phyloP scores from a whole-genome alignment of 345 rosid species.

The Nephelium lappaceum region DNA sequence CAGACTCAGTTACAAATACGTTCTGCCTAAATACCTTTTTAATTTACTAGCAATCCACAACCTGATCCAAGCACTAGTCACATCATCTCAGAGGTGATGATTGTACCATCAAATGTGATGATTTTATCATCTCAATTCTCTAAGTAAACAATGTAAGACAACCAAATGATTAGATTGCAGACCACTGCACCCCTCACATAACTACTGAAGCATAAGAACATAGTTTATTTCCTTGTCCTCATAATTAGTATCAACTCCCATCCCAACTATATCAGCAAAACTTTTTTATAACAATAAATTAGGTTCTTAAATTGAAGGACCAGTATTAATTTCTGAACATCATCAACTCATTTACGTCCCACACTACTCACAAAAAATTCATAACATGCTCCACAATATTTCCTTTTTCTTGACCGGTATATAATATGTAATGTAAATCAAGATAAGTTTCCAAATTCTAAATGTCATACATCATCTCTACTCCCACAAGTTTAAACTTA shows the following conservation, averaged over 20 bases:
- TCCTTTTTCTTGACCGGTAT: background rate
- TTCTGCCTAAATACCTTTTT: background rate
- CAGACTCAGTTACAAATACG: background rate
- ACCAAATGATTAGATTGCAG: background rate
- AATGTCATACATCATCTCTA: background rate
- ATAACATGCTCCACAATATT: background rate
- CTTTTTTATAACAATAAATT: background rate
- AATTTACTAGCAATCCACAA: background rate
- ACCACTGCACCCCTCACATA: background rate
- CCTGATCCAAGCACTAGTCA: background rate
- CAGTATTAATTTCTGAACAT: too few species aligned
- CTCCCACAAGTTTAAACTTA: background rate
- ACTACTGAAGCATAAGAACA: background rate
- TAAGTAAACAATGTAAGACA: too few species aligned
- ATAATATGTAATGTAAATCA: background rate
- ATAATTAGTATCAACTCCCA: background rate
- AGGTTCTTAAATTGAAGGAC: background rate
- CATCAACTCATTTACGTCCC: background rate
- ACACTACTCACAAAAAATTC: background rate
- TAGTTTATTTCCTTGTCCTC: background rate
- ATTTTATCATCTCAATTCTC: too few species aligned
- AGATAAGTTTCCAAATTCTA: background rate
- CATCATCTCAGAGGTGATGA: background rate
- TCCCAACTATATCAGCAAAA: background rate
- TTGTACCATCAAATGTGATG: background rate